Evolutionary conservation across 2,329 filamentous ascomycete genomes (phyloP), one percentile per base, ranked within the genome.

Genomic region (Aspergillus ibericus): DNA sequence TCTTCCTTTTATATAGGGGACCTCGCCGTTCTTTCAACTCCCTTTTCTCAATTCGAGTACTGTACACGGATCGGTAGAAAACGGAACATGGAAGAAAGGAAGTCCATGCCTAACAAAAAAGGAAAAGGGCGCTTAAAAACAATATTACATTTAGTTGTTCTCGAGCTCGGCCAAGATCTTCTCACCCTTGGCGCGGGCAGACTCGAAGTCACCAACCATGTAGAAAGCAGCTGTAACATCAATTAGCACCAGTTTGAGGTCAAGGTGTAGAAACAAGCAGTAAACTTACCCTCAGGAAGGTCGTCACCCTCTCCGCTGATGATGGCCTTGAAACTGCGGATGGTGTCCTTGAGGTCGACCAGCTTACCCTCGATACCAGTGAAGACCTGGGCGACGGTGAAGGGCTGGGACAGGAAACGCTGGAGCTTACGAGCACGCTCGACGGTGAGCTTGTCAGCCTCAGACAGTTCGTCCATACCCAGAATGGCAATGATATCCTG

Each of bases 401-500:
- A 99, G 78, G 95, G 95, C 87, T 99, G 95, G 82, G 87, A 91
- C 86, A 99, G 86, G 92, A 99, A 99, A 90, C 93, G 91, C 87
- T 99, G 95, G 79, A 99, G 89, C 88, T 98, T 98, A 86, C 95
- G 93, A 81, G 95, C 95, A 88, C 95, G 95, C 90, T 99, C 95
- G 86, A 99, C 95, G 73, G 95, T 98, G 75, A 99, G 88, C 90
- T 99, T 97, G 82, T 99, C 95, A 74, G 91, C 90, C 86, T 98
- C 95, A 67, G 95, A 98, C 83, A 99, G 84, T 81, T 99, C 95
- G 82, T 99, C 95, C 95, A 99, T 98, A 89, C 93, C 93, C 79
- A 98, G 83, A 92, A 99, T 99, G 82, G 95, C 95, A 86, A 97
- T 97, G 88, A 99, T 99, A 85, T 99, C 95, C 85, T 99, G 95